phyloP scores from a whole-genome alignment of 2,329 filamentous ascomycete species.

The Calonectria pauciramosa region DNA sequence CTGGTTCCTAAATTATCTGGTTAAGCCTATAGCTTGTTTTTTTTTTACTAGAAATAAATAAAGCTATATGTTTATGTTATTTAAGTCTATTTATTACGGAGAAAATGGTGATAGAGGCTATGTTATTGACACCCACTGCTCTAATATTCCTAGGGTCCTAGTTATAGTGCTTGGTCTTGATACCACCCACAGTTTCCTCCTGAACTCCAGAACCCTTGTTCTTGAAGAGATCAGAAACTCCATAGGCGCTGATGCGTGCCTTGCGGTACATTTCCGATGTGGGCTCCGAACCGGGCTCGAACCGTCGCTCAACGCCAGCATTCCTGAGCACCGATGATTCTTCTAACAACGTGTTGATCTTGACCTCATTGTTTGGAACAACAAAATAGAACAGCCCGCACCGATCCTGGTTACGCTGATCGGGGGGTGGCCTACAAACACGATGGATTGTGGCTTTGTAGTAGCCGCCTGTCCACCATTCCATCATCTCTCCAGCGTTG shows the following conservation, averaged over 20 bases:
- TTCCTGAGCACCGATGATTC: background rate
- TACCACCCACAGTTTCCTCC: background rate
- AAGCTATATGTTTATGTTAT: no score
- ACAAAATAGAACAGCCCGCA: constrained; percentile 2
- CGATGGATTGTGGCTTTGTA: constrained; percentile 13
- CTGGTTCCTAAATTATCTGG: no score
- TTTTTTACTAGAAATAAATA: no score
- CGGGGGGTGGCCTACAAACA: background rate
- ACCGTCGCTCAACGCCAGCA: background rate
- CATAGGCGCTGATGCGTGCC: background rate
- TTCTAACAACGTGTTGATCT: background rate
- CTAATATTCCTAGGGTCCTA: background rate
- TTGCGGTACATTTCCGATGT: background rate
- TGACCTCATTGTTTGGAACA: background rate
- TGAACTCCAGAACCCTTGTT: background rate
- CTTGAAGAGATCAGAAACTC: background rate
- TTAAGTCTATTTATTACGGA: no score
- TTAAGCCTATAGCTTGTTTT: no score
- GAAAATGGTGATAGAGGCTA: no score
- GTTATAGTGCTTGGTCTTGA: background rate
- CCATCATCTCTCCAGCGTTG: constrained; percentile 6
- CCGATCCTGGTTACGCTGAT: background rate
- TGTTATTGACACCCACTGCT: no score
- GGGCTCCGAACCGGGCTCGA: background rate
- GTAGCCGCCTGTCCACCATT: constrained; percentile 8